These are phyloP conservation scores for Sequoia sempervirens DNA, from an alignment of 75 land plant genomes.

Conservation along the genomic window DNA sequence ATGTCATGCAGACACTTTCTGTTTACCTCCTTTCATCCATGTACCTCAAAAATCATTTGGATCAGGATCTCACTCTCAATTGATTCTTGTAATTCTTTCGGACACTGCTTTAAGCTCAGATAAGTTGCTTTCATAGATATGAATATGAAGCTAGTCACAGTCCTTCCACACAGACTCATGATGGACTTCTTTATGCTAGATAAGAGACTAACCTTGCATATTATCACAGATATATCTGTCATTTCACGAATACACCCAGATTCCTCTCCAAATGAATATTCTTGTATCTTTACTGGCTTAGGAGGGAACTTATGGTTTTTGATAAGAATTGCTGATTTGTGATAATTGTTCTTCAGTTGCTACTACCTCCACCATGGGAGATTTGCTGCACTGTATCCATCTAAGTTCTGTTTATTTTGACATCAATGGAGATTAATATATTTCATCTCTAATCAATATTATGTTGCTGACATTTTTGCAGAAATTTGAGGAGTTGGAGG, in stretches of 20 bases:
- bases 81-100: neutral
- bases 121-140: neutral
- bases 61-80: neutral
- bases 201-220: neutral
- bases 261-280: neutral
- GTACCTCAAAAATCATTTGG: neutral
- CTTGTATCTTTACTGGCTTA: neutral
- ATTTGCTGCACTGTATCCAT: neutral
- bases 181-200: neutral
- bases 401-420: neutral
- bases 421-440: neutral
- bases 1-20: neutral
- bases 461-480: constrained; percentile 13
- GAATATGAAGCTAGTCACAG: neutral
- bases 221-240: neutral
- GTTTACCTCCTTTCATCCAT: neutral
- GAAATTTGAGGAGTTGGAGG: constrained; percentile 83
- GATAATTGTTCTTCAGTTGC: neutral
- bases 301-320: neutral
- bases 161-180: neutral
- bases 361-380: neutral
- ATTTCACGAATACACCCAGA: neutral
- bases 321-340: neutral
- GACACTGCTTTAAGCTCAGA: neutral
- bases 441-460: neutral